Percentiles rank a stretch among this genome's conserved stretches.
These are phyloP conservation scores for Fusarium oxysporum DNA, from an alignment of 2,329 filamentous ascomycete genomes.

Conservation along the genomic window DNA sequence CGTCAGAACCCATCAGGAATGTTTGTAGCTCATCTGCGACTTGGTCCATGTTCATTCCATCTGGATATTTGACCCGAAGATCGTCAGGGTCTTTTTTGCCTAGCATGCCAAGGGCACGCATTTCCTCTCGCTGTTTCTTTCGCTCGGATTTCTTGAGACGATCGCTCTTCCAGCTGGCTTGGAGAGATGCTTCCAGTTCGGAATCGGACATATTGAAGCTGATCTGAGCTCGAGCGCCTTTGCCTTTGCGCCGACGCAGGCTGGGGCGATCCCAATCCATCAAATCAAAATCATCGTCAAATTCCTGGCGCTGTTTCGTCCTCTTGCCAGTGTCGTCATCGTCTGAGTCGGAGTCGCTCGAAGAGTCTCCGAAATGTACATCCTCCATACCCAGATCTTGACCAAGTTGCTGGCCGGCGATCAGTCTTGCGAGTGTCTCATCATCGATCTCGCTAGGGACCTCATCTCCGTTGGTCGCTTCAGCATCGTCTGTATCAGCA, in stretches of 20 bases:
- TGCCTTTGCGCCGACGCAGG: slow-evolving; percentile 70
- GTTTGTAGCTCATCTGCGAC: slow-evolving; percentile 77
- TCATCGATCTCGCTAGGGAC: slow-evolving; percentile 43
- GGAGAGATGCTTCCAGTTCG: slow-evolving; percentile 72
- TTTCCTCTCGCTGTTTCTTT: slow-evolving; percentile 76
- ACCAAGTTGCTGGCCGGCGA: slow-evolving; percentile 39
- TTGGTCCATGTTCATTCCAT: slow-evolving; percentile 77
- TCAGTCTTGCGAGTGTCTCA: slow-evolving; percentile 42
- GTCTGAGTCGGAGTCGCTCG: slow-evolving; percentile 31
- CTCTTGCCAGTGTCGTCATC: slow-evolving; percentile 39
- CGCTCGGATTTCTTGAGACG: slow-evolving; percentile 76
- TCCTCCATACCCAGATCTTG: slow-evolving; percentile 36
- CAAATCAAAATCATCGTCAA: slow-evolving; percentile 79
- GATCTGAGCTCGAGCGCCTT: slow-evolving; percentile 67
- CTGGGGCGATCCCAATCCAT: slow-evolving; percentile 85
- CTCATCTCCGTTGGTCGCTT: slow-evolving; percentile 17
- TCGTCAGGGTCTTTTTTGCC: slow-evolving; percentile 70
- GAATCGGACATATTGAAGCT: slow-evolving; percentile 70
- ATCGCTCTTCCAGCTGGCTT: slow-evolving; percentile 73
- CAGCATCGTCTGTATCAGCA: slow-evolving; percentile 5
- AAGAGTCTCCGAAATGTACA: slow-evolving; percentile 26
- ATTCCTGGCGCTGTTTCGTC: slow-evolving; percentile 51
- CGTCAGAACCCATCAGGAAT: slow-evolving; percentile 74
- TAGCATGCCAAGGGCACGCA: slow-evolving; percentile 74
- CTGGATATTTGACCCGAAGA: slow-evolving; percentile 76